phyloP scores from a whole-genome alignment of 108 stramenopile genomes.

The Aurantiochytrium sp. region DNA sequence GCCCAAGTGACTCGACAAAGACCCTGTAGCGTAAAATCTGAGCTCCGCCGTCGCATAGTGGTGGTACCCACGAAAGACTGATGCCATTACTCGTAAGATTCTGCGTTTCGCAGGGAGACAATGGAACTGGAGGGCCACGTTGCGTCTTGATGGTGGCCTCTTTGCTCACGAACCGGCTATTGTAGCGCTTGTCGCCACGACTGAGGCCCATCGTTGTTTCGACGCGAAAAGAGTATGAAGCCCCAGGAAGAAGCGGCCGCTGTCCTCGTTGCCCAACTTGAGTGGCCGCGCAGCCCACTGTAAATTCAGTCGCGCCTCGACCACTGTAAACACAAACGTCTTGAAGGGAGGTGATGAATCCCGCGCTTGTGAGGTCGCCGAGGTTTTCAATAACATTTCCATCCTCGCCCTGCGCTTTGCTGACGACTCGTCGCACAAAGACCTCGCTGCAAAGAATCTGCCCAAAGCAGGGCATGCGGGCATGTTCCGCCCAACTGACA shows the following conservation, averaged over 20 bases:
- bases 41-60: neutral
- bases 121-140: neutral
- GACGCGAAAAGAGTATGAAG: neutral
- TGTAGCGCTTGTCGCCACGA: conserved; percentile 2
- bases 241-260: neutral
- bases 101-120: neutral
- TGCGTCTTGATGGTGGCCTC: neutral
- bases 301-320: neutral
- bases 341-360: neutral
- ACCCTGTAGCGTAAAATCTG: neutral
- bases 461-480: neutral
- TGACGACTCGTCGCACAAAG: neutral
- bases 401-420: neutral
- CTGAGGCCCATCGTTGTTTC: neutral
- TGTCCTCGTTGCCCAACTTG: neutral
- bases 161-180: neutral
- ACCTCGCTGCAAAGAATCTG: neutral
- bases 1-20: neutral
- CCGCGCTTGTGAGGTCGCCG: neutral
- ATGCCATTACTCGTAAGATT: neutral
- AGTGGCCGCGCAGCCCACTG: neutral
- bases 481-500: neutral
- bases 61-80: neutral
- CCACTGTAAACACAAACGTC: neutral
- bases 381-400: neutral